These are phyloP conservation scores for Sporothrix dimorphospora DNA, from an alignment of 2,329 filamentous ascomycete species.

Conservation along the genomic window DNA sequence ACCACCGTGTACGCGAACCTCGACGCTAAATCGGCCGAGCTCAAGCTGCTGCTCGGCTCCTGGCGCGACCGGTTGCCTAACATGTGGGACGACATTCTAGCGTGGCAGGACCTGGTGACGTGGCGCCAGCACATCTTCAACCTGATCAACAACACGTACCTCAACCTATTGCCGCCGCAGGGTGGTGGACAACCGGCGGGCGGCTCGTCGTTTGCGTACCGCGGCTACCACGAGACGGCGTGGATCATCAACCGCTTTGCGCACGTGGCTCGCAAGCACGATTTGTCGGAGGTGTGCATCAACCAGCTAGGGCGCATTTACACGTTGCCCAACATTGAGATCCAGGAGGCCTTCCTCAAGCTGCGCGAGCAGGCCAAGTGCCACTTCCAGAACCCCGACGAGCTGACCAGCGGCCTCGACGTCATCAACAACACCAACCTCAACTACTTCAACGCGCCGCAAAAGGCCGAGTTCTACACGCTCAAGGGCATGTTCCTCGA, in stretches of 20 bases:
- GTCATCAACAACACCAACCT: conserved; percentile 99
- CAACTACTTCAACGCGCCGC: conserved; percentile 93
- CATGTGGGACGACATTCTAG: conserved; percentile 98
- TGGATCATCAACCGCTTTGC: conserved; percentile 99
- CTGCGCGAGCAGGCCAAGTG: conserved; percentile 98
- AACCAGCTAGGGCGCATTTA: conserved; percentile 97
- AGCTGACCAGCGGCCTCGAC: conserved; percentile 89
- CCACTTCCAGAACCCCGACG: conserved; percentile 93
- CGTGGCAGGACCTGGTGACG: conserved; percentile 99
- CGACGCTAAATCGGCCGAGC: conserved; percentile 91
- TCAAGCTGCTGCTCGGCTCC: conserved; percentile 89
- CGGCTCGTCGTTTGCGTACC: conserved; percentile 92
- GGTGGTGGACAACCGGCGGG: conserved; percentile 70
- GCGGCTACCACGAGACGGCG: conserved; percentile 96
- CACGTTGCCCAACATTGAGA: conserved; percentile 98
- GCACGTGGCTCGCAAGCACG: conserved; percentile 96
- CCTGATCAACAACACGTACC: conserved; percentile 92
- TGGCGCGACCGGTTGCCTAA: conserved; percentile 97
- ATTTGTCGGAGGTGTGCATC: conserved; percentile 95
- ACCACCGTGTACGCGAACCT: conserved; percentile 83
- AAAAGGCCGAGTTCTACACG: conserved; percentile 99
- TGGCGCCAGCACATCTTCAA: conserved; percentile 99
- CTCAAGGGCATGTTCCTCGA: conserved; percentile 99
- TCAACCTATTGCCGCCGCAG: conserved; percentile 78
- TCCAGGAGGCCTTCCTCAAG: conserved; percentile 98